Evolutionary conservation across 1,284 basidiomycete genomes (phyloP).

Genomic region (Ustilago lituana): DNA sequence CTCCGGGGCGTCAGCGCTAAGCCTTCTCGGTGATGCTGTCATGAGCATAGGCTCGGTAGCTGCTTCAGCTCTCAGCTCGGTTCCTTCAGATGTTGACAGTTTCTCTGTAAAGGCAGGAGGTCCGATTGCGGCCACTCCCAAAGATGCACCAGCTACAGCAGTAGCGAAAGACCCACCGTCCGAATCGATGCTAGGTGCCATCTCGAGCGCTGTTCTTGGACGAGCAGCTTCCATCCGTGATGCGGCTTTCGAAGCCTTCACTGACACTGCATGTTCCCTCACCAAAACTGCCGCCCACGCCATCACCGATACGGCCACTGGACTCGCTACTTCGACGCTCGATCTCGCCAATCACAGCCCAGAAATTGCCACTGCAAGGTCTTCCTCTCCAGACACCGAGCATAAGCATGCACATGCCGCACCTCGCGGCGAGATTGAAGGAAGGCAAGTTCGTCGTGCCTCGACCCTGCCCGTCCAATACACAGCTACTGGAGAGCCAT

Average conservation of each 20-base stretch:
- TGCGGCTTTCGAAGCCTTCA: slow-evolving; percentile 4
- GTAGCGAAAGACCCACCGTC: not conserved
- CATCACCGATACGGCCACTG: not conserved
- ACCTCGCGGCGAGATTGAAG: not conserved
- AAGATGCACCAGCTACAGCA: not conserved
- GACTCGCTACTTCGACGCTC: not conserved
- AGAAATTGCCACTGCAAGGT: not conserved
- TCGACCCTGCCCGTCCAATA: slow-evolving; percentile 22
- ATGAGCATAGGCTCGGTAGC: slow-evolving; percentile 15
- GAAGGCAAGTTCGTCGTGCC: slow-evolving; percentile 1
- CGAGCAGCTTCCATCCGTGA: slow-evolving; percentile 11
- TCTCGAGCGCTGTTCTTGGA: slow-evolving; percentile 13
- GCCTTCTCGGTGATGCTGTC: slow-evolving; percentile 23
- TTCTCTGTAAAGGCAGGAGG: not conserved
- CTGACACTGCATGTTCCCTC: not conserved
- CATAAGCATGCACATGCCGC: too few relatives aligned
- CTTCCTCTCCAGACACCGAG: not conserved
- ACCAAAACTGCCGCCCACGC: slow-evolving; percentile 4
- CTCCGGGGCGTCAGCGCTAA: slow-evolving; percentile 19
- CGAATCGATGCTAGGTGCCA: not conserved
- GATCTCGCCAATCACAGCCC: too few relatives aligned
- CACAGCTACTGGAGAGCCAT: slow-evolving; percentile 28
- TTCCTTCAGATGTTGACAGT: not conserved
- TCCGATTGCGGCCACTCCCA: not conserved
- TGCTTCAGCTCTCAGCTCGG: slow-evolving; percentile 7